These are phyloP conservation scores for Tuber melanosporum DNA, from an alignment of 495 filamentous ascomycete genomes.

Conservation along the genomic window DNA sequence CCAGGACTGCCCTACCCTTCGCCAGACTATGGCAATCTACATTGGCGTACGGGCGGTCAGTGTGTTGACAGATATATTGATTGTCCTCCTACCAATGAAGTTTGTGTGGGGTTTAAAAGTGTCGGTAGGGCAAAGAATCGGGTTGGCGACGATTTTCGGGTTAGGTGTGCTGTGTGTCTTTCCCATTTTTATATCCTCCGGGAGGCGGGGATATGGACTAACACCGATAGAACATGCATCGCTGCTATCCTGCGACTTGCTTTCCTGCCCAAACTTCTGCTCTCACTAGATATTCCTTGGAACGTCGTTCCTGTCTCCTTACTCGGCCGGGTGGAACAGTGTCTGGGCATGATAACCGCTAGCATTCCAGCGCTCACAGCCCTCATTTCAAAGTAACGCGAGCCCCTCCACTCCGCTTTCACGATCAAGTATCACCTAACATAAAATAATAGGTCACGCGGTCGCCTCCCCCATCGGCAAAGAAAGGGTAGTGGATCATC, in stretches of 20 bases:
- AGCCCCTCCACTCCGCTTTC: background rate
- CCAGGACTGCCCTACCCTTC: constrained; percentile 27
- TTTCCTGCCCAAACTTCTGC: constrained; percentile 27
- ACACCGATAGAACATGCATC: constrained; percentile 31
- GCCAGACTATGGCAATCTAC: constrained; percentile 29
- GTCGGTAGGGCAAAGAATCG: constrained; percentile 39
- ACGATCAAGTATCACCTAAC: background rate
- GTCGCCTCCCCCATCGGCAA: background rate
- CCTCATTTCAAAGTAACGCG: constrained; percentile 28
- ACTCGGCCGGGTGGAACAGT: constrained; percentile 33
- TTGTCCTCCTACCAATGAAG: constrained; percentile 43
- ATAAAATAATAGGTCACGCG: background rate
- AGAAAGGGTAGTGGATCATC: constrained; percentile 1
- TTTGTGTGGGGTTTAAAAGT: constrained; percentile 41
- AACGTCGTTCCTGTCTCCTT: constrained; percentile 32
- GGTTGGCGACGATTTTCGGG: constrained; percentile 42
- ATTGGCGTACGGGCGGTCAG: constrained; percentile 31
- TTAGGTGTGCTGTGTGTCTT: constrained; percentile 43
- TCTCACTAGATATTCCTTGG: constrained; percentile 37
- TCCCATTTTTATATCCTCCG: background rate
- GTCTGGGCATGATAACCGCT: constrained; percentile 39
- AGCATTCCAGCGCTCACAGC: constrained; percentile 39
- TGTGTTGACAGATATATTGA: constrained; percentile 42
- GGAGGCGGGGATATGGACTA: constrained; percentile 13
- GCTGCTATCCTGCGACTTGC: constrained; percentile 27